Percentiles rank a stretch among this genome's conserved stretches.
Evolutionary conservation across 2,329 filamentous ascomycete species (phyloP).

Genomic region (Neonectria magnoliae): DNA sequence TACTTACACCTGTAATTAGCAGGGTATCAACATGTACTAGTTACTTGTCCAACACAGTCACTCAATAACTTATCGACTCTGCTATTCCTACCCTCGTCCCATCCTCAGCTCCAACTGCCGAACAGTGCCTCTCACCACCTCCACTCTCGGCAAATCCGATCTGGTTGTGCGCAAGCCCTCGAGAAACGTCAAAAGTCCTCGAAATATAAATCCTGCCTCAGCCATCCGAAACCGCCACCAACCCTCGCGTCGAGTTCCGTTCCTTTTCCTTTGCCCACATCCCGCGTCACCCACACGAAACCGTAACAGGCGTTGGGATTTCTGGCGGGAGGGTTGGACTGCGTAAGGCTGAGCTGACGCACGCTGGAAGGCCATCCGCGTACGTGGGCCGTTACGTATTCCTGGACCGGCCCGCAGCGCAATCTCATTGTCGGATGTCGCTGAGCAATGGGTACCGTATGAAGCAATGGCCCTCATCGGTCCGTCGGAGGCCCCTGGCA

Average conservation of each 20-base stretch:
- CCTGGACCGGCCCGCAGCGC: not conserved
- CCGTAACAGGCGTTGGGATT: not conserved
- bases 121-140: not conserved
- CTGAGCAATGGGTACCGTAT: not conserved
- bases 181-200: not conserved
- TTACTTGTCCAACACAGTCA: not conserved
- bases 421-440: constrained; percentile 15
- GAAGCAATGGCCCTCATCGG: not conserved
- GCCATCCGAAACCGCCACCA: not conserved
- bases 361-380: constrained; percentile 1
- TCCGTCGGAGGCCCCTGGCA: not conserved
- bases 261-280: not conserved
- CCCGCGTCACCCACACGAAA: not conserved
- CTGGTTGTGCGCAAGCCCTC: not conserved
- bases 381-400: constrained; percentile 21
- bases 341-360: constrained; percentile 26
- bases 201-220: not conserved
- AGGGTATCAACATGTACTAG: not conserved
- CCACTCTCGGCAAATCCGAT: not conserved
- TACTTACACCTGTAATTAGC: not conserved
- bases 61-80: not conserved
- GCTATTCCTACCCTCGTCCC: constrained; percentile 4
- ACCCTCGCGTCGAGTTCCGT: not conserved
- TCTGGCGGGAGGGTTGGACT: not conserved
- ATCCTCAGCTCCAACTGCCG: constrained; percentile 7